phyloP scores from a whole-genome alignment of 371 early-diverging fungal species.

The Lichtheimia ramosa region DNA sequence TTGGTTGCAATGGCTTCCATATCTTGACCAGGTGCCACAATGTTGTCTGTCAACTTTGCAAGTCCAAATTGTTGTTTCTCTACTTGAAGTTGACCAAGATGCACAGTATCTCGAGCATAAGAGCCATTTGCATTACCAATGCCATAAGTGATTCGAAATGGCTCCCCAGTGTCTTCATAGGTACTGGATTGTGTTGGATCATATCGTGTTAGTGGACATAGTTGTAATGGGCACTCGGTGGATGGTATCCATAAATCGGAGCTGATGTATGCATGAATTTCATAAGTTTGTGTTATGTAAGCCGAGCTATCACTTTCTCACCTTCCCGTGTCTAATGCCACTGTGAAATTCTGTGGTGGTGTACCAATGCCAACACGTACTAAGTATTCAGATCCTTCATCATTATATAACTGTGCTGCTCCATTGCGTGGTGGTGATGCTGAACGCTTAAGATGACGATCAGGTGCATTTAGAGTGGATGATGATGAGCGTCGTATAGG shows the following conservation, averaged over 20 bases:
- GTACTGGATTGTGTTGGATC: constrained; percentile 52
- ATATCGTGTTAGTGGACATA: constrained; percentile 43
- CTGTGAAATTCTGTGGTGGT: constrained; percentile 32
- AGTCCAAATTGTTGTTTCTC: constrained; percentile 56
- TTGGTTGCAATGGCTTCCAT: not conserved
- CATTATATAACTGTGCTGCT: constrained; percentile 21
- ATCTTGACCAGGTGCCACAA: constrained; percentile 49
- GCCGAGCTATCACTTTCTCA: constrained; percentile 2
- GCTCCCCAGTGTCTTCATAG: constrained; percentile 34
- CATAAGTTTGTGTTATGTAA: not conserved
- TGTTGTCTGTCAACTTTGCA: constrained; percentile 43
- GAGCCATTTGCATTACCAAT: constrained; percentile 58
- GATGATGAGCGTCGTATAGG: not conserved
- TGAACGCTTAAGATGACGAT: not conserved
- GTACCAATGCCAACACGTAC: constrained; percentile 26
- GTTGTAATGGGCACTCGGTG: constrained; percentile 10
- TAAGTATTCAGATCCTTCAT: constrained; percentile 25
- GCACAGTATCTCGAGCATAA: constrained; percentile 55
- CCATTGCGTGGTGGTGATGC: not conserved
- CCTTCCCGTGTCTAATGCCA: constrained; percentile 43
- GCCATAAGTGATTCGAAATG: constrained; percentile 62
- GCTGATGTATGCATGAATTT: constrained; percentile 28
- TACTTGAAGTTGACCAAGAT: constrained; percentile 42
- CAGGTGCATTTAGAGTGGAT: too few species aligned
- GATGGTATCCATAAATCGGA: constrained; percentile 51